Base-by-base conservation (phyloP, 208 protist species). In the Crithidia expoeki region DNA sequence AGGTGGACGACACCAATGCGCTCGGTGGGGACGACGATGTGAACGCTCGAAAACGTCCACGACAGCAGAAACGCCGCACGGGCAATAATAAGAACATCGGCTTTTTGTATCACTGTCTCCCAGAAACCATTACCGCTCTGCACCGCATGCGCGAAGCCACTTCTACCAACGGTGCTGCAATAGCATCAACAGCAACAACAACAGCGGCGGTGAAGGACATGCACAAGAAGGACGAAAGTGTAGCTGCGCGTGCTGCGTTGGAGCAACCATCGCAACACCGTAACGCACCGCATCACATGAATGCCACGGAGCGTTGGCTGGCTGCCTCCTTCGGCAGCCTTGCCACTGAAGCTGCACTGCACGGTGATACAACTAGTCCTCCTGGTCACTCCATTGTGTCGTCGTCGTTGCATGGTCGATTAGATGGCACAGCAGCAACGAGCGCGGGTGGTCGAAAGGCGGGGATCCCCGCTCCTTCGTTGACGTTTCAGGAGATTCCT, bases 21-120 rank as follows among this genome's bases (percentile, higher is more conserved):
- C 2, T 11, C 23, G n/a, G n/a, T 38, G 49, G n/a, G 38, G 36
- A 49, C 11, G 36, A 46, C 4, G 36, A 49, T 3, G 17, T 23
- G 30, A 30, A 40, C 68, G 44, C 5, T 30, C 46, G 9, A 21
- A 52, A 23, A 33, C 5, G 16, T 2, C 33, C n/a, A 25, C 23
- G 4, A n/a, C 23, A 4, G 49, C 49, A 23, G 11, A 47, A n/a
- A n/a, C n/a, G 51, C 40, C 53, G 56, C 47, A 59, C 16, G 10
- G 50, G n/a, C 38, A 49, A 11, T n/a, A 28, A n/a, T 6, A 70
- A 58, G n/a, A 2, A 2, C 21, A 27, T 27, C 1, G 28, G 30
- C 11, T 72, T 81, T 34, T 28, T 66, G 17, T 74, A 27, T 42
- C 57, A 62, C 49, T 81, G 68, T 55, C 61, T 81, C 14, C 71